phyloP scores from a whole-genome alignment of 257 asterid species.

The Nicotiana attenuata region DNA sequence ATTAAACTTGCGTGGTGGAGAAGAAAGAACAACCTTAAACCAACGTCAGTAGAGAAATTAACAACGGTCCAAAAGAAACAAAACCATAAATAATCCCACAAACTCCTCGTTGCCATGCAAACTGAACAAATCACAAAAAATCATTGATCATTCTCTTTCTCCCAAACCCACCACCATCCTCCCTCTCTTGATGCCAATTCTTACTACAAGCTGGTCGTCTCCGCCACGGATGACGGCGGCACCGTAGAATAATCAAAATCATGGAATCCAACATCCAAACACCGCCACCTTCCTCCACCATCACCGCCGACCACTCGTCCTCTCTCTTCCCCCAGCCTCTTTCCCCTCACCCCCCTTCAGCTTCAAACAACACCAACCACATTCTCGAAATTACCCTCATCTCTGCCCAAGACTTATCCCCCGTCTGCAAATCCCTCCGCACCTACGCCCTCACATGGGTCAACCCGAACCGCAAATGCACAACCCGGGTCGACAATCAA shows the following conservation, averaged over 20 bases:
- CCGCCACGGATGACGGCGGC: neutral
- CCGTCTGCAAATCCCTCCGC: conserved; percentile 53
- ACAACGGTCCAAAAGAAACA: neutral
- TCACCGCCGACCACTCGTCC: conserved; percentile 29
- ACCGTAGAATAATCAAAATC: neutral
- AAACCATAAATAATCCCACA: neutral
- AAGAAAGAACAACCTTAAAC: neutral
- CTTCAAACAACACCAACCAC: neutral
- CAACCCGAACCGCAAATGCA: conserved; percentile 35
- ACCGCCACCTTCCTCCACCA: conserved; percentile 41
- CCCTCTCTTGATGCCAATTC: neutral
- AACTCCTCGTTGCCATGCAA: neutral
- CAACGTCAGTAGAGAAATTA: neutral
- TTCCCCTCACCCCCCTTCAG: conserved; percentile 16
- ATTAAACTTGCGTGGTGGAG: neutral
- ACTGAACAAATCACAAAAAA: neutral
- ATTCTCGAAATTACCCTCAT: conserved; percentile 55
- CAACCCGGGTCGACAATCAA: conserved; percentile 44
- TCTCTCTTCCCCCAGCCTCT: neutral
- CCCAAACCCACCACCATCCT: neutral
- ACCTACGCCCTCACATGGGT: conserved; percentile 62
- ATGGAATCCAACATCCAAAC: conserved; percentile 41
- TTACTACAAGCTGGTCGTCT: neutral
- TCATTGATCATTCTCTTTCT: neutral
- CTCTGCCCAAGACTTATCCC: conserved; percentile 65